Evolutionary conservation across 116 monocot genomes (phyloP).

Genomic region (Phalaenopsis hybrid): DNA sequence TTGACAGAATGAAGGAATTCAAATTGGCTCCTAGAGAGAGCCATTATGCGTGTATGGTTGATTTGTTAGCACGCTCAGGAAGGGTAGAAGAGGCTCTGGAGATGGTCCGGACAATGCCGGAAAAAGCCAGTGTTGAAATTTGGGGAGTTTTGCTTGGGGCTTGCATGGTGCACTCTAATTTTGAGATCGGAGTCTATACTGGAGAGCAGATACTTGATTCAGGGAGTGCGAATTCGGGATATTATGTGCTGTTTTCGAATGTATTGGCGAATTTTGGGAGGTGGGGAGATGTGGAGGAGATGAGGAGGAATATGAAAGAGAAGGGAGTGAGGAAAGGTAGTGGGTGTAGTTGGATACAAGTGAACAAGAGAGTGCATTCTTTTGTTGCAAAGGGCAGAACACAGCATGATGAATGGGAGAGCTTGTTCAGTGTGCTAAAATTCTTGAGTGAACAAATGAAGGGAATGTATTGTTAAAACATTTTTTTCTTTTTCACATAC

Average conservation of each 20-base stretch:
- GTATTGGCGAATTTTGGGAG: slow-evolving; percentile 39
- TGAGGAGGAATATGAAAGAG: slow-evolving; percentile 42
- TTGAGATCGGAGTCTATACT: slow-evolving; percentile 36
- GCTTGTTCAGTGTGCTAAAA: slow-evolving; percentile 20
- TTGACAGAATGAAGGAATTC: slow-evolving; percentile 35
- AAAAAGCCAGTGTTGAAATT: slow-evolving; percentile 21
- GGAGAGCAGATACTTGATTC: slow-evolving; percentile 25
- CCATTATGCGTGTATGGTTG: slow-evolving; percentile 49
- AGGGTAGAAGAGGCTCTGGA: slow-evolving; percentile 40
- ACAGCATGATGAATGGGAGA: slow-evolving; percentile 39
- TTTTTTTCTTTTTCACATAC: neutral
- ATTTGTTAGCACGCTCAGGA: slow-evolving; percentile 47
- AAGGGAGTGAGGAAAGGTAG: slow-evolving; percentile 44
- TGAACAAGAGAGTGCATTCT: slow-evolving; percentile 19
- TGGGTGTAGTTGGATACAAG: slow-evolving; percentile 47
- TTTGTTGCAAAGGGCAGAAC: slow-evolving; percentile 42
- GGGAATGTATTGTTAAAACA: slow-evolving; percentile 9
- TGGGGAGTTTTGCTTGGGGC: slow-evolving; percentile 59
- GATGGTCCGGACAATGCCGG: slow-evolving; percentile 32
- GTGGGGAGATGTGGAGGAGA: slow-evolving; percentile 53
- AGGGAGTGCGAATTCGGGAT: slow-evolving; percentile 28
- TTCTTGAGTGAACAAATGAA: slow-evolving; percentile 43
- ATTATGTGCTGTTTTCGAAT: slow-evolving; percentile 53
- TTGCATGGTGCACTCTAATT: slow-evolving; percentile 33
- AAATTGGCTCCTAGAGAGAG: slow-evolving; percentile 29